Percentiles rank a stretch among this genome's conserved stretches.
Evolutionary conservation across 441 rosid species (phyloP).

Genomic region (Flueggea neowawraea): DNA sequence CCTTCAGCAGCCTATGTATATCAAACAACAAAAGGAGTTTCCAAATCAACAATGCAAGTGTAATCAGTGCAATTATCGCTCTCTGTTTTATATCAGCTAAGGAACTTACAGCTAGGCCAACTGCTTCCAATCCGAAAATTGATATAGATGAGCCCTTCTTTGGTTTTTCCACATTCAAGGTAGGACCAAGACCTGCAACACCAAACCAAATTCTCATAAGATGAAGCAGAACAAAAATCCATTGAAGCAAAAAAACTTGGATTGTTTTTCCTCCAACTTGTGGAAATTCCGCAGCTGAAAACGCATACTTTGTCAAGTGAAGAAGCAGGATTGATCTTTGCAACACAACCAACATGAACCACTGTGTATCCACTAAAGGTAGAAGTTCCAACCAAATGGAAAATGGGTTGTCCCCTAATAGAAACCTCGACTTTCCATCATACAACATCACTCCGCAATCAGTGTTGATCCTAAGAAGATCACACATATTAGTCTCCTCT

Average conservation of each 20-base stretch:
- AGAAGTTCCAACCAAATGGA: constrained; percentile 84
- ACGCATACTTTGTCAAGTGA: constrained; percentile 92
- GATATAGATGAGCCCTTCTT: constrained; percentile 68
- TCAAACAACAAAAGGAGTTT: neutral
- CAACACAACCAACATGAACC: constrained; percentile 65
- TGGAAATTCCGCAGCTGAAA: constrained; percentile 84
- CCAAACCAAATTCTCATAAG: too few relatives aligned
- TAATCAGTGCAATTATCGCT: too few relatives aligned
- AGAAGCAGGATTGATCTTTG: constrained; percentile 78
- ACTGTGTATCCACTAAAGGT: constrained; percentile 93
- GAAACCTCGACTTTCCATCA: constrained; percentile 82
- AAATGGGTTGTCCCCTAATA: constrained; percentile 68
- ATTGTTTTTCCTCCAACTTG: too few relatives aligned
- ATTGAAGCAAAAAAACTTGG: too few relatives aligned
- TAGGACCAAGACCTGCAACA: constrained; percentile 67
- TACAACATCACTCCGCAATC: constrained; percentile 69
- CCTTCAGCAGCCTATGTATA: constrained; percentile 59
- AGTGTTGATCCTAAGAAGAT: constrained; percentile 82
- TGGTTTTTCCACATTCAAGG: constrained; percentile 83
- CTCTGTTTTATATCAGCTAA: too few relatives aligned
- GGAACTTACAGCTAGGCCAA: constrained; percentile 69
- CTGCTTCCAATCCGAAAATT: constrained; percentile 83
- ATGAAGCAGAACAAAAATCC: too few relatives aligned
- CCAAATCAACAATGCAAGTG: too few relatives aligned
- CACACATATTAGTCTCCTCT: constrained; percentile 92